Percentiles rank a stretch among this genome's conserved stretches.
phyloP scores from a whole-genome alignment of 257 asterid genomes.

The Sherardia arvensis region DNA sequence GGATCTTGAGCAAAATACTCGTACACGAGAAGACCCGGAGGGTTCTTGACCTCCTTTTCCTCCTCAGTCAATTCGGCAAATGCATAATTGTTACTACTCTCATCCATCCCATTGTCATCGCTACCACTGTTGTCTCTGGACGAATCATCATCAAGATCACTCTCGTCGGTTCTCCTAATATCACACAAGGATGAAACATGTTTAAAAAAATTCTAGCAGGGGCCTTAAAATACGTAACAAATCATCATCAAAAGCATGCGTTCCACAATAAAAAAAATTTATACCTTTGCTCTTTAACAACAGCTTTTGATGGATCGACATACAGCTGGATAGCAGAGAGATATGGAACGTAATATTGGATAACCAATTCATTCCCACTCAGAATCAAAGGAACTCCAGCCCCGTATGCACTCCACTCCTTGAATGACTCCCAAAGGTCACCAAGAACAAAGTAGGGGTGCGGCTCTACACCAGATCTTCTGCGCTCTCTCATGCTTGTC shows the following conservation, averaged over 20 bases:
- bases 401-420: slow-evolving; percentile 97
- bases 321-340: slow-evolving; percentile 86
- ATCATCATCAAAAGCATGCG: too few relatives aligned
- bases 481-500: slow-evolving; percentile 60
- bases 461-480: slow-evolving; percentile 40
- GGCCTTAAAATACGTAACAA: too few relatives aligned
- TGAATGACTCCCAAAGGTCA: slow-evolving; percentile 91
- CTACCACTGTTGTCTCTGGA: slow-evolving; percentile 62
- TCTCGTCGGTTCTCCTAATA: too few relatives aligned
- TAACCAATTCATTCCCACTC: slow-evolving; percentile 59
- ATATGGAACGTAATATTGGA: slow-evolving; percentile 85
- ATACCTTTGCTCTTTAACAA: slow-evolving; percentile 39
- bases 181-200: too few relatives aligned
- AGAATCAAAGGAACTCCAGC: slow-evolving; percentile 81
- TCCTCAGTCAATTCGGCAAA: slow-evolving; percentile 30
- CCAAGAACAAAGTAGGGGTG: slow-evolving; percentile 70
- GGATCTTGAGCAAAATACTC: slow-evolving; percentile 67
- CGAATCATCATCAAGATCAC: slow-evolving; percentile 74
- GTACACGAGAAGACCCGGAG: slow-evolving; percentile 56
- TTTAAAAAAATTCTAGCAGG: too few relatives aligned
- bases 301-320: slow-evolving; percentile 46
- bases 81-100: slow-evolving; percentile 26
- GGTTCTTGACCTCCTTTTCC: slow-evolving; percentile 40
- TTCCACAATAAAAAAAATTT: too few relatives aligned
- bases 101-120: slow-evolving; percentile 50